phyloP scores from a whole-genome alignment of 805 yeast species.

The Myxozyma monticola region DNA sequence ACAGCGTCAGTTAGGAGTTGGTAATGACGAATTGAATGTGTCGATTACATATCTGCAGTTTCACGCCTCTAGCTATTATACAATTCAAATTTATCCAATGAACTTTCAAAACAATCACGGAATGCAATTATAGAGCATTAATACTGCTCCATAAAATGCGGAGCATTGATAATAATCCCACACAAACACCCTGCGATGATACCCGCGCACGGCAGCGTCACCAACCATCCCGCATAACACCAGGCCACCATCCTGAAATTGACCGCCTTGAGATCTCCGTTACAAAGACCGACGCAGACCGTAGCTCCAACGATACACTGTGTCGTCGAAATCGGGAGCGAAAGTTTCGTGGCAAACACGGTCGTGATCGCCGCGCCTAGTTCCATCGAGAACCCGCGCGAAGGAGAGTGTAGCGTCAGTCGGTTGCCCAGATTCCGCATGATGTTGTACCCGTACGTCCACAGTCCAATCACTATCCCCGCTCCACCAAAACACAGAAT shows the following conservation, averaged over 20 bases:
- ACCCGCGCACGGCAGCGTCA: conserved; percentile 75
- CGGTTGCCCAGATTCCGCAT: conserved; percentile 73
- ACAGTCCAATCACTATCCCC: conserved; percentile 64
- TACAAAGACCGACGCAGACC: conserved; percentile 72
- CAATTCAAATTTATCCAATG: no score
- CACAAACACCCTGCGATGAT: conserved; percentile 65
- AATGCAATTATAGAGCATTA: no score
- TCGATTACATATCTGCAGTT: no score
- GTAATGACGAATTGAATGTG: no score
- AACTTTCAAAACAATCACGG: no score
- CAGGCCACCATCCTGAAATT: conserved; percentile 77
- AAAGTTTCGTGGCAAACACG: conserved; percentile 70
- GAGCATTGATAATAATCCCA: conserved; percentile 66
- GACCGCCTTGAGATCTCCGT: conserved; percentile 59
- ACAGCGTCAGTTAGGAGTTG: no score
- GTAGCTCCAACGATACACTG: conserved; percentile 80
- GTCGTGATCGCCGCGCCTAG: conserved; percentile 76
- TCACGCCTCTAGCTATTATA: no score
- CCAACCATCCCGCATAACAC: conserved; percentile 71
- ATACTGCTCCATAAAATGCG: conserved; percentile 40
- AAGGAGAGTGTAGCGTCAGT: conserved; percentile 71
- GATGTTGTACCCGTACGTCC: conserved; percentile 71
- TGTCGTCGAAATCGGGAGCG: conserved; percentile 74
- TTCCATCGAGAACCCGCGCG: conserved; percentile 75
- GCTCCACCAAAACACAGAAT: conserved; percentile 66